These are phyloP conservation scores for Metroxylon sagu DNA, from an alignment of 176 grass and related monocot genomes.

Conservation along the genomic window DNA sequence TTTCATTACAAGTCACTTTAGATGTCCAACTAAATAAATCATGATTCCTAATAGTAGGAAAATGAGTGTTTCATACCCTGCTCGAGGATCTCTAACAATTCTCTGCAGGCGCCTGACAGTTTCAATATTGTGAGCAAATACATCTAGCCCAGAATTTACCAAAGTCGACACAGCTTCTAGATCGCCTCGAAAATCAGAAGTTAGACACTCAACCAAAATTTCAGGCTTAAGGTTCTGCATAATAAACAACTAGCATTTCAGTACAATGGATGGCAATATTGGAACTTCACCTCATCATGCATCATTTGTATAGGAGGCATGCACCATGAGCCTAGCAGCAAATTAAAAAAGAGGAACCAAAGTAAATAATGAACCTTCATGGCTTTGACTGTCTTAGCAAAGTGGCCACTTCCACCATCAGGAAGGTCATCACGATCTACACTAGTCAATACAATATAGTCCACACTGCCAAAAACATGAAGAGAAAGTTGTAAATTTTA, in stretches of 20 bases:
- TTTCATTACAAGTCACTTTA: too few relatives aligned
- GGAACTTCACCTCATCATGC: too few relatives aligned
- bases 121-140: slow-evolving; percentile 92
- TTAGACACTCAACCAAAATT: slow-evolving; percentile 78
- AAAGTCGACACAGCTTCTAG: slow-evolving; percentile 53
- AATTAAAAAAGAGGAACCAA: not conserved
- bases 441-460: slow-evolving; percentile 82
- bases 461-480: slow-evolving; percentile 46
- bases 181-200: slow-evolving; percentile 89
- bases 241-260: slow-evolving; percentile 7
- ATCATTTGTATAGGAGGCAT: too few relatives aligned
- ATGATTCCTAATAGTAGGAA: not conserved
- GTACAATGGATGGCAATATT: too few relatives aligned
- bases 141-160: slow-evolving; percentile 69
- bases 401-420: slow-evolving; percentile 82
- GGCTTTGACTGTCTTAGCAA: slow-evolving; percentile 64
- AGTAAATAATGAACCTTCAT: slow-evolving; percentile 46
- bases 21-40: too few relatives aligned
- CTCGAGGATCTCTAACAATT: slow-evolving; percentile 88
- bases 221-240: slow-evolving; percentile 67
- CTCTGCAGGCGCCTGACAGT: slow-evolving; percentile 69
- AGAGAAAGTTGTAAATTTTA: too few relatives aligned
- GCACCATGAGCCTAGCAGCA: too few relatives aligned
- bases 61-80: slow-evolving; percentile 35
- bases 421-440: slow-evolving; percentile 88